phyloP scores from a whole-genome alignment of 768 basidiomycete genomes.

The Trametes maxima region DNA sequence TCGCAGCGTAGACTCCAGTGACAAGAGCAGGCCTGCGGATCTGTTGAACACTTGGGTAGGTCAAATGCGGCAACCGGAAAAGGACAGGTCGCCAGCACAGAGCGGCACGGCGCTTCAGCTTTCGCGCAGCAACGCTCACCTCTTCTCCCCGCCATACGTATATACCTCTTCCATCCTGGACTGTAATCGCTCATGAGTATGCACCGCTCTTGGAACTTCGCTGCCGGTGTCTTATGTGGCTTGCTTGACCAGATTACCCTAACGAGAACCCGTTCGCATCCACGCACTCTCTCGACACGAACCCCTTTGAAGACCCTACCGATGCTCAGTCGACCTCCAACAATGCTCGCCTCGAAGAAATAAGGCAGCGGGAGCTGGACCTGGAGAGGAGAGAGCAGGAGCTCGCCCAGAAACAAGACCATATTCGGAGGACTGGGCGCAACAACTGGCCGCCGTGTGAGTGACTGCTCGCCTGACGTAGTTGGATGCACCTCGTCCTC shows the following conservation, averaged over 20 bases:
- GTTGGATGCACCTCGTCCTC: not conserved
- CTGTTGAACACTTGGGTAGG: not conserved
- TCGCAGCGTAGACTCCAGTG: too few species aligned
- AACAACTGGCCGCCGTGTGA: slow-evolving; percentile 95
- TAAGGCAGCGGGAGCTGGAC: slow-evolving; percentile 79
- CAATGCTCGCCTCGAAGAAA: slow-evolving; percentile 56
- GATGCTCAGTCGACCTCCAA: slow-evolving; percentile 35
- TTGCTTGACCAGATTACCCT: slow-evolving; percentile 28
- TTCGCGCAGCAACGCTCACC: slow-evolving; percentile 16
- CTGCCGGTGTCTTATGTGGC: slow-evolving; percentile 14
- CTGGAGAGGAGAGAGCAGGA: slow-evolving; percentile 80
- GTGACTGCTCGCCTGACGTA: slow-evolving; percentile 32
- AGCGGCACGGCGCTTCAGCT: slow-evolving; percentile 6
- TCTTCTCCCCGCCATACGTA: slow-evolving; percentile 16
- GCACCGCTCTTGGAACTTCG: not conserved
- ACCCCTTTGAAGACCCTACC: slow-evolving; percentile 89
- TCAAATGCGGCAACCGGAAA: slow-evolving; percentile 13
- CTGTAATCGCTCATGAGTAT: slow-evolving; percentile 18
- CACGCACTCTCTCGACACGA: slow-evolving; percentile 80
- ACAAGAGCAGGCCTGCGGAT: not conserved
- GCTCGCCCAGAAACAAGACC: slow-evolving; percentile 65
- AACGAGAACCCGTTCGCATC: slow-evolving; percentile 85
- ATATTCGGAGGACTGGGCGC: slow-evolving; percentile 72
- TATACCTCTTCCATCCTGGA: slow-evolving; percentile 16
- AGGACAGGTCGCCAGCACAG: slow-evolving; percentile 5